Percentiles rank a stretch among this genome's conserved stretches.
Conservation (phyloP, 2,329 filamentous ascomycete genomes). For the Talaromyces sp. region DNA sequence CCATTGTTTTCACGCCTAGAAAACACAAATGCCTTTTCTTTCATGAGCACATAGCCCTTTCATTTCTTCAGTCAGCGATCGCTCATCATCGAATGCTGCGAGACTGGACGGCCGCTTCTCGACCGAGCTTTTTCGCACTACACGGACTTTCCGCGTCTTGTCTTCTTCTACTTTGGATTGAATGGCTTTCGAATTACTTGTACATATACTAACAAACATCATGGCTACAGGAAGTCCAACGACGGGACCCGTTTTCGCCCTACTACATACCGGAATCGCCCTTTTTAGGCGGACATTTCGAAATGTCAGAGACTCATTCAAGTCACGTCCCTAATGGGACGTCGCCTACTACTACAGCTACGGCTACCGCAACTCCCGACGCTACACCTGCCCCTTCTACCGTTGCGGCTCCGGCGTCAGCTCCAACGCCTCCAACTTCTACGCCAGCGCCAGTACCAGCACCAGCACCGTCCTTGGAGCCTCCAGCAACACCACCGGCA, state of each 20-base stretch:
- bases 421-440: background rate
- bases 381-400: background rate
- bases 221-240: slow-evolving; percentile 1
- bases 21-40: background rate
- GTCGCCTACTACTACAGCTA: background rate
- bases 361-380: background rate
- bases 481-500: background rate
- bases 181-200: background rate
- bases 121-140: background rate
- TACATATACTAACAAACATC: background rate
- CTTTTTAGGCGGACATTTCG: background rate
- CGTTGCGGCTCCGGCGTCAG: slow-evolving; percentile 10
- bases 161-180: background rate
- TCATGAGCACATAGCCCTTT: background rate
- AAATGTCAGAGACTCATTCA: slow-evolving; percentile 15
- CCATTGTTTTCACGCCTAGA: background rate
- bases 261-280: background rate
- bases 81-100: background rate
- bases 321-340: background rate
- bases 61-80: background rate
- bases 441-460: background rate
- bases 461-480: too few relatives aligned
- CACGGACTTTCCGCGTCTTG: background rate
- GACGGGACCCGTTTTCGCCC: background rate
- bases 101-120: background rate